phyloP scores from a whole-genome alignment of 2,329 filamentous ascomycete species.

The Furcasterigmium furcatum region DNA sequence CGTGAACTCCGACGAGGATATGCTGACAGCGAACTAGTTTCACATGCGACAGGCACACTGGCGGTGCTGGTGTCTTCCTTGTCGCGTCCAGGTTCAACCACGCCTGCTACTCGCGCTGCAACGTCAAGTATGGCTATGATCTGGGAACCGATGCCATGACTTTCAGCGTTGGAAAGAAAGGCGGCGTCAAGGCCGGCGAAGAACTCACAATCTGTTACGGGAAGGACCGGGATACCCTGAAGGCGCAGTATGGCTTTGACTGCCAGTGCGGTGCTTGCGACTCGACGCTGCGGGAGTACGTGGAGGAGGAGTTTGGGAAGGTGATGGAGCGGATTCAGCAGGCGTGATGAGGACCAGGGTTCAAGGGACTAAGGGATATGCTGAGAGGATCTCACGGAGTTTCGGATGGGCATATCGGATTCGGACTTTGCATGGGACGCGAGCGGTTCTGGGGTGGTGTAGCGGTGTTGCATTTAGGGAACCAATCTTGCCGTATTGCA shows the following conservation, averaged over 20 bases:
- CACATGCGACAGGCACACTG: slow-evolving; percentile 14
- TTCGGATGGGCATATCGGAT: too few species aligned
- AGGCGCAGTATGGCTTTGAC: slow-evolving; percentile 46
- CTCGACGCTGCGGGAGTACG: neutral
- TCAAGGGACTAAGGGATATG: too few species aligned
- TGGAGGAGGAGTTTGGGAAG: neutral
- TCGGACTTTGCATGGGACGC: too few species aligned
- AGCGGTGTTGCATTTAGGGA: too few species aligned
- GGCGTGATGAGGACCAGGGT: too few species aligned
- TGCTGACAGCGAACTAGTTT: slow-evolving; percentile 19
- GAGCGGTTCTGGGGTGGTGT: too few species aligned
- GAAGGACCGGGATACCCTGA: slow-evolving; percentile 29
- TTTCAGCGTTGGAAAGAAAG: slow-evolving; percentile 30
- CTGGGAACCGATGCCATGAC: slow-evolving; percentile 26
- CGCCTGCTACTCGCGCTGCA: slow-evolving; percentile 41
- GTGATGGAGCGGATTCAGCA: too few species aligned
- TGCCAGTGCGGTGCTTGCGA: slow-evolving; percentile 48
- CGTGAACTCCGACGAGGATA: neutral
- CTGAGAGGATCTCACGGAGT: too few species aligned
- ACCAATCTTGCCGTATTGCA: too few species aligned
- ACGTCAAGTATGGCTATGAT: slow-evolving; percentile 42
- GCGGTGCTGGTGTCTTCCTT: slow-evolving; percentile 42
- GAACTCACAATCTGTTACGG: slow-evolving; percentile 53
- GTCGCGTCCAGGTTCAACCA: slow-evolving; percentile 58
- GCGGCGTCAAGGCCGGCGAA: slow-evolving; percentile 31